Base-by-base conservation (phyloP, 345 rosid genomes). In the Psidium friedrichsthalianum region DNA sequence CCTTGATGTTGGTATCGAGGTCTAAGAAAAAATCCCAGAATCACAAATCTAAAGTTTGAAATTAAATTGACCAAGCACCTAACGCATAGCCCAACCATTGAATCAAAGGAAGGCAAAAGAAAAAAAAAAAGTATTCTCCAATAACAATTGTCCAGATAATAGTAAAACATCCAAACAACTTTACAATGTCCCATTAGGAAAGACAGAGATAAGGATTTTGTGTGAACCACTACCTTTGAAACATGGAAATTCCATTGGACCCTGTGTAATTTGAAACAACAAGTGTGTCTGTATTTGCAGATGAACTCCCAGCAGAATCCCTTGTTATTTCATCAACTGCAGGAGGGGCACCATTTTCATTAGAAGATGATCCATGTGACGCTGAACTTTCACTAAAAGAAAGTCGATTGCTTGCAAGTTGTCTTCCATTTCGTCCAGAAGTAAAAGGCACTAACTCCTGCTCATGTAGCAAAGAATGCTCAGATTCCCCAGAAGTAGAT, bases 191-290 rank as follows among this genome's bases (percentile, higher is more conserved):
- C 24, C 47, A 69, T 8, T 69, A 69, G 24, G 47, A 69, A 69
- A 8, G 78, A 69, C 13, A 64, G 1, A 69, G 42, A 64, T 64
- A 64, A 64, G 47, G 21, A 69, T 36, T 69, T 69, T 8, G 47
- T 36, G 24, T 18, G 12, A 69, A 88, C 8, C 85, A 87, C 49
- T 95, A 95, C 98, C 98, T 98, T 86, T 97, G 94, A 84, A 97
- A 95, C 44, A 95, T 82, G 5, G 98, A 95, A 82, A 92, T 87
- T 83, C 98, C 99, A 83, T 84, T 93, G 69, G 85, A 87, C 69
- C 87, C 88, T 16, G 85, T 82, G 59, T 80, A 81, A 91, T 90
- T 90, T 36, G 95, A 92, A 88, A 89, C 85, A 82, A 92, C 94
- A 82, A 92, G 86, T 11, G 91, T 91, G 86, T 82, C 87, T 57